Percentiles rank a stretch among this genome's conserved stretches.
Conservation (phyloP, 2,329 filamentous ascomycete species). For the Beauveria pseudobassiana region DNA sequence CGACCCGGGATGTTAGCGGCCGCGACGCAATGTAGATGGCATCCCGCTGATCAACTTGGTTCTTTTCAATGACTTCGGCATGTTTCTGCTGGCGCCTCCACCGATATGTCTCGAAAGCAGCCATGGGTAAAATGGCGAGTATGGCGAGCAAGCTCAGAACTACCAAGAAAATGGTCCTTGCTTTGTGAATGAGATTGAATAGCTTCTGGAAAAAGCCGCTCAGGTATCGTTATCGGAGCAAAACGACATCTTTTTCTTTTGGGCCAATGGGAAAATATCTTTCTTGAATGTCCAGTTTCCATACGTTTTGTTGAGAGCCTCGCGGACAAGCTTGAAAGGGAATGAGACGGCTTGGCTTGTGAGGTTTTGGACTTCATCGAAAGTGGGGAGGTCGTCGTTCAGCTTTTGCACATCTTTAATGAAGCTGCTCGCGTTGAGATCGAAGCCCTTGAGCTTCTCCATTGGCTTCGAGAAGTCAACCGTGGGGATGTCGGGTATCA, state of each 20-base stretch:
- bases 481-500: constrained; percentile 34
- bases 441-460: constrained; percentile 58
- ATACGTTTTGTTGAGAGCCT: constrained; percentile 62
- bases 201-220: constrained; percentile 75
- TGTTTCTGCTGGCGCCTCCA: constrained; percentile 68
- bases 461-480: constrained; percentile 62
- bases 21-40: constrained; percentile 81
- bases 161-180: constrained; percentile 69
- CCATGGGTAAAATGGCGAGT: constrained; percentile 69
- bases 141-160: constrained; percentile 65
- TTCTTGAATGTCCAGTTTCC: constrained; percentile 71
- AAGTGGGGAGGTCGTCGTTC: constrained; percentile 74
- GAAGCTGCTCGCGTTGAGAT: constrained; percentile 59
- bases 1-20: constrained; percentile 64
- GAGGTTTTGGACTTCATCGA: constrained; percentile 75
- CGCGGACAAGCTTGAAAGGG: constrained; percentile 76
- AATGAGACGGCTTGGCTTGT: constrained; percentile 66
- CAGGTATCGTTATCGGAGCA: constrained; percentile 82
- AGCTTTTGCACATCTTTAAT: constrained; percentile 62
- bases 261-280: constrained; percentile 70
- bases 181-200: constrained; percentile 56
- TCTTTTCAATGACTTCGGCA: constrained; percentile 55
- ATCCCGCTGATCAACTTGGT: constrained; percentile 74
- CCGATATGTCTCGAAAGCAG: constrained; percentile 68
- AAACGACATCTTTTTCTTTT: constrained; percentile 76